Base-by-base conservation (phyloP, 1,284 basidiomycete genomes). In the Sporisorium iseilematis-ciliati region DNA sequence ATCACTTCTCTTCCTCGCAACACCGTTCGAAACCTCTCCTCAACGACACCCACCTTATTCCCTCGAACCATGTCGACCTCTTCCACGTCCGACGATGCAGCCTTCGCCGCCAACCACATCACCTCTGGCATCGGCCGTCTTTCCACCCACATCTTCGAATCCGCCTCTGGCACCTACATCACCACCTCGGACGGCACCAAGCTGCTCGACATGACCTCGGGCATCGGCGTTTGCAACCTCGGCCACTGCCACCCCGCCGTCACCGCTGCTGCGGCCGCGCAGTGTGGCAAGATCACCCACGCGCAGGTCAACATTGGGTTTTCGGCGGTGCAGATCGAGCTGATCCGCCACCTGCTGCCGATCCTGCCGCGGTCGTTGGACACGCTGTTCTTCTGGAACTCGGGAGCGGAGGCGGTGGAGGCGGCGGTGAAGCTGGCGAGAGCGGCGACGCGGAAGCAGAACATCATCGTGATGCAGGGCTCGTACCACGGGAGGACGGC, bases 331-430 rank as follows among this genome's bases (percentile, higher is more conserved):
- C 78, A 83, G 58, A 68, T 84, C 53, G 75, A 77, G 35, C 64
- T 83, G 8, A 68, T 83, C 50, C 56, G 71, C 50, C 62, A 69
- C 48, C 78, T 84, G 7, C 61, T 81, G 14, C 74, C 79, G 16
- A 78, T 81, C 72, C 92, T 94, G 90, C 93, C 95, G 0, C 88
- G 96, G 0, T 94, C 93, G 3, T 89, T 97, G 46, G 92, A 95
- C 86, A 93, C 93, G 20, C 95, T 97, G 51, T 82, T 82, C 58
- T 72, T 83, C 57, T 94, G 92, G 92, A 97, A 95, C 88, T 96
- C 94, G 6, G 94, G 94, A 16, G 92, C 93, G 3, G 95, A 97
- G 84, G 94, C 93, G 0, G 89, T 94, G 42, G 93, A 97, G 86
- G 78, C 79, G 5, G 71, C 77, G 14, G 63, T 95, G 66, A 94